phyloP scores from a whole-genome alignment of 441 rosid genomes.

The Pelargonium exstipulatum region DNA sequence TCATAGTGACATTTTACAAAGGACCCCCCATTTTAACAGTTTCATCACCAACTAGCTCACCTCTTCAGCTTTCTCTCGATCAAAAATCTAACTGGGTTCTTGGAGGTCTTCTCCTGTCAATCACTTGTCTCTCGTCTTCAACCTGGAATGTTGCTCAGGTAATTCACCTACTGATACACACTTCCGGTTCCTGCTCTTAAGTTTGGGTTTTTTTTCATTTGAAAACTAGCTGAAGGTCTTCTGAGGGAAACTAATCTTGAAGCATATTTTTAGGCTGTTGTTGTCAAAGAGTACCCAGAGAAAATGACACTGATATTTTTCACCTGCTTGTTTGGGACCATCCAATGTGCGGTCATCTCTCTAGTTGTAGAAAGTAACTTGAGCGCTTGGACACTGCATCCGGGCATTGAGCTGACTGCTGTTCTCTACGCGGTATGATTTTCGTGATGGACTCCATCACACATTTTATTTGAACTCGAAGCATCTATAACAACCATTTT shows the following conservation, averaged over 20 bases:
- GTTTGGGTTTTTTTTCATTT: not conserved
- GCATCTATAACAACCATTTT: too few relatives aligned
- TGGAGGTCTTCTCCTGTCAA: slow-evolving; percentile 39
- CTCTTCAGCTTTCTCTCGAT: slow-evolving; percentile 8
- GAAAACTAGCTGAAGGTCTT: not conserved
- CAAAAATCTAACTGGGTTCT: slow-evolving; percentile 33
- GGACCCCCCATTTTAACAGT: slow-evolving; percentile 27
- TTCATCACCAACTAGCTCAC: not conserved
- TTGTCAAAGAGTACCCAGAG: slow-evolving; percentile 37
- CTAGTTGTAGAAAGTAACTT: slow-evolving; percentile 28
- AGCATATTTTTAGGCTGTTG: slow-evolving; percentile 34
- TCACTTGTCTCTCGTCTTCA: slow-evolving; percentile 27
- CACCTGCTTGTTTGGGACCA: slow-evolving; percentile 33
- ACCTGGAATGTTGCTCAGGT: slow-evolving; percentile 47
- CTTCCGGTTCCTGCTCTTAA: not conserved
- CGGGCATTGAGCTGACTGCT: slow-evolving; percentile 30
- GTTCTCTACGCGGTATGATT: slow-evolving; percentile 33
- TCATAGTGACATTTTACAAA: slow-evolving; percentile 19
- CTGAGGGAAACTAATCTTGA: not conserved
- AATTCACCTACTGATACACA: not conserved
- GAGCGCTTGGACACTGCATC: slow-evolving; percentile 35
- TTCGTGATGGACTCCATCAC: not conserved
- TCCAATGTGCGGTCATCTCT: slow-evolving; percentile 33
- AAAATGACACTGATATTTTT: slow-evolving; percentile 41
- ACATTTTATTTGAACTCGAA: too few relatives aligned